A percentile compares a stretch with the other conserved stretches of the same genome.
Conservation (phyloP, 805 yeast genomes). For the Candida awuae region DNA sequence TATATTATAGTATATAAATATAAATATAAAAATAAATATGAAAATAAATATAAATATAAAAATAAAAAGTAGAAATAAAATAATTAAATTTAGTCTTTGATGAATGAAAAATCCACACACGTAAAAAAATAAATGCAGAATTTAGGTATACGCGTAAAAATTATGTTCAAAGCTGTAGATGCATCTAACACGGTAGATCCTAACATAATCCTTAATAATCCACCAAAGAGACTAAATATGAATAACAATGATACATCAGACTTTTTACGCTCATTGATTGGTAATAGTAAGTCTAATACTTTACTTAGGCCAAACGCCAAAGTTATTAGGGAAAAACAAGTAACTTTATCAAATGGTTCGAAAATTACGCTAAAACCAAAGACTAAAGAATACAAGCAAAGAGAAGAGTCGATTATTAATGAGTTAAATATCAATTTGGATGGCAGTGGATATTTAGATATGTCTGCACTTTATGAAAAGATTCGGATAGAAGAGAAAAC, state of each 20-base stretch:
- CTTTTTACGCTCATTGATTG: not conserved
- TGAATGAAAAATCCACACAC: no score
- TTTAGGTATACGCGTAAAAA: no score
- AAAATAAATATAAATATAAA: no score
- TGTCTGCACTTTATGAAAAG: conserved; percentile 17
- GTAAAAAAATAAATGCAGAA: no score
- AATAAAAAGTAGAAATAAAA: no score
- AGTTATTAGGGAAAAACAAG: conserved; percentile 10
- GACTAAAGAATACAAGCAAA: not conserved
- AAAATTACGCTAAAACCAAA: conserved; percentile 18
- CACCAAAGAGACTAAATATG: not conserved
- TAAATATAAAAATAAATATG: no score
- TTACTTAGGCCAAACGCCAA: not conserved
- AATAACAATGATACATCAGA: not conserved
- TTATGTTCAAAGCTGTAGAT: no score
- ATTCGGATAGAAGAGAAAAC: conserved; percentile 20
- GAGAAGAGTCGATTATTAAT: not conserved
- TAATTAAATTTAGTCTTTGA: no score
- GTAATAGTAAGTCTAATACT: not conserved
- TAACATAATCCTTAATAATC: no score
- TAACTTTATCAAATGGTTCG: conserved; percentile 20
- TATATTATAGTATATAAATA: no score
- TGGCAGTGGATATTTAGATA: conserved; percentile 14
- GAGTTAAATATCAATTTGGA: not conserved
- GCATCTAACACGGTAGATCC: no score